Base-by-base conservation (phyloP, 345 rosid species). In the Eucalyptus dawsonii region DNA sequence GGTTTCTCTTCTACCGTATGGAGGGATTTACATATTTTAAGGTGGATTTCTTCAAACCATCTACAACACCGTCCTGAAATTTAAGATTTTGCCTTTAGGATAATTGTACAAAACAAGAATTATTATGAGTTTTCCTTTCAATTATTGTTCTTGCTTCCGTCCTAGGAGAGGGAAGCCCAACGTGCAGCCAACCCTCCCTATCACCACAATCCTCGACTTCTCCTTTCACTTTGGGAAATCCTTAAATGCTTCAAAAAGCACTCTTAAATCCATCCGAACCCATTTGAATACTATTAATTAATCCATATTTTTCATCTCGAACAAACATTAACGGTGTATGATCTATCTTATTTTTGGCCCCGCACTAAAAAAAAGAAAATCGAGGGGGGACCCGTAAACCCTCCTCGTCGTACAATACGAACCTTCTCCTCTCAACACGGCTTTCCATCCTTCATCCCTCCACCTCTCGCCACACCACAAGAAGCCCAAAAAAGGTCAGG, bases 1-100 rank as follows among this genome's bases (percentile, higher is more conserved):
- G 27, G 25, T 58, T 58, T 25, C 2, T 60, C 7, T 3, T 1
- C 6, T 3, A 27, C 5, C 16, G 1, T 62, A 62, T 6, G 2
- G 4, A 27, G 7, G 4, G 15, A 25, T 27, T 60, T 11, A 5
- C 31, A 60, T 5, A 12, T 27, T 60, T 60, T 11, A 12, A 27
- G 31, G 31, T 27, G 15, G 13, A 58, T 58, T 58, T 1, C 0
- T 2, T n/a, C 65, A 6, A 53, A 53, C 27, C 12, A 0, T 54
- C 27, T 22, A 21, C 12, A 8, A 5, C 31, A 12, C 0, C 0
- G 3, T 27, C 4, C 4, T 2, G 1, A 60, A 29, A 60, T 27
- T 29, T 6, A 27, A 3, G 0, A 13, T 29, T n/a, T 31, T 9
- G 12, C 42, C 24, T 2, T 72, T 10, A 2, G 19, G 44, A 72